Evolutionary conservation across 805 yeast species (phyloP).

Genomic region (Teunomyces barrocoloradensis): DNA sequence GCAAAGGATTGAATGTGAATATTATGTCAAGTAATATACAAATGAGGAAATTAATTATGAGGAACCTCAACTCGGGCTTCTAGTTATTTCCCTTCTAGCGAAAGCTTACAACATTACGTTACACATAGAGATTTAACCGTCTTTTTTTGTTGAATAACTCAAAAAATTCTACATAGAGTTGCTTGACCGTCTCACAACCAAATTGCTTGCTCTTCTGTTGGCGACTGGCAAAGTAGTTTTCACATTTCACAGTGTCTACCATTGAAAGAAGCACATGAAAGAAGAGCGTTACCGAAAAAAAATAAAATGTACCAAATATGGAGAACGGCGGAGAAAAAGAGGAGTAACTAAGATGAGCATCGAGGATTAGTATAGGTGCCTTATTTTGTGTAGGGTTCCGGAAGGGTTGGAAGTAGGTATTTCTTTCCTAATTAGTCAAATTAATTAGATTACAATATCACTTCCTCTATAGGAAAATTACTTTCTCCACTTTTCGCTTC

Average conservation of each 20-base stretch:
- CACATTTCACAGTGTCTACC: not conserved
- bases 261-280: not conserved
- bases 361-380: not conserved
- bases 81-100: not conserved
- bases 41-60: constrained; percentile 1
- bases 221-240: not conserved
- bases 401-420: not conserved
- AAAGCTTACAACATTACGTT: not conserved
- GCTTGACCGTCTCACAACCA: not conserved
- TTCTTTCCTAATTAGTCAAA: constrained; percentile 2
- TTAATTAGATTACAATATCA: constrained; percentile 3
- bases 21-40: not conserved
- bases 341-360: not conserved
- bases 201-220: not conserved
- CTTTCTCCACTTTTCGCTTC: constrained; percentile 2
- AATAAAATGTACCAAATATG: not conserved
- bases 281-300: not conserved
- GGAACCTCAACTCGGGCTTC: not conserved
- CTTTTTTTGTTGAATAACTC: not conserved
- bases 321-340: not conserved
- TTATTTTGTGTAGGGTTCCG: not conserved
- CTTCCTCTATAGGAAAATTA: constrained; percentile 2
- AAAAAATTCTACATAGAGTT: not conserved
- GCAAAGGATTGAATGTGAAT: not conserved
- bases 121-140: not conserved